phyloP scores from a whole-genome alignment of 2,329 filamentous ascomycete genomes.

The Pseudonectria foliicola region DNA sequence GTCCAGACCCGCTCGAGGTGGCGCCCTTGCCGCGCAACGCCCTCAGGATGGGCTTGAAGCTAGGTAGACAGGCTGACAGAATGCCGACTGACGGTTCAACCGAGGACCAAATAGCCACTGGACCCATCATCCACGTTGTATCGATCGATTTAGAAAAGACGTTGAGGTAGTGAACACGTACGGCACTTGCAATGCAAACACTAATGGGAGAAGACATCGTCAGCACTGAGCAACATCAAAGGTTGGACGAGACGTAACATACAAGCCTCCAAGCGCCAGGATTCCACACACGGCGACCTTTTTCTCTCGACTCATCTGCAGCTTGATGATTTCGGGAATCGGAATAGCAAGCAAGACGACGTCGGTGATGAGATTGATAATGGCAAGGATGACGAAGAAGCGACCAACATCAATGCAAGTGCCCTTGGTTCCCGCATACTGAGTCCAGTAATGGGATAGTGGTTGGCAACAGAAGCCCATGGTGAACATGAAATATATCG shows the following conservation, averaged over 20 bases:
- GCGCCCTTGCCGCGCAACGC: no score
- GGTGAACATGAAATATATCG: conserved; percentile 5
- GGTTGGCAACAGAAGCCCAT: conserved; percentile 7
- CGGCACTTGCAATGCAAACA: conserved; percentile 6
- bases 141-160: conserved; percentile 2
- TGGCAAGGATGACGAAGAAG: conserved; percentile 8
- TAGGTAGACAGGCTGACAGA: conserved; percentile 7
- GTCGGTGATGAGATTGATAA: conserved; percentile 6
- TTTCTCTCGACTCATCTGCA: conserved; percentile 6
- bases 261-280: conserved; percentile 7
- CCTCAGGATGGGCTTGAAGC: no score
- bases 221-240: no score
- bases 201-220: no score
- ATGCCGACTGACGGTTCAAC: conserved; percentile 8
- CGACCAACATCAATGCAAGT: conserved; percentile 8
- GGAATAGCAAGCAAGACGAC: conserved; percentile 4
- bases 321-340: conserved; percentile 3
- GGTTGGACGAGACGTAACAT: neutral
- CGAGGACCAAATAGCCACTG: conserved; percentile 8
- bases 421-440: conserved; percentile 2
- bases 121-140: conserved; percentile 5
- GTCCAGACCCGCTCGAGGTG: no score
- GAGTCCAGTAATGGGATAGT: conserved; percentile 2
- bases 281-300: conserved; percentile 4
- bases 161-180: conserved; percentile 5